Evolutionary conservation across 192 early-diverging fungal genomes (phyloP), one percentile per base, ranked within the genome.

Genomic region (Funneliformis mosseae): DNA sequence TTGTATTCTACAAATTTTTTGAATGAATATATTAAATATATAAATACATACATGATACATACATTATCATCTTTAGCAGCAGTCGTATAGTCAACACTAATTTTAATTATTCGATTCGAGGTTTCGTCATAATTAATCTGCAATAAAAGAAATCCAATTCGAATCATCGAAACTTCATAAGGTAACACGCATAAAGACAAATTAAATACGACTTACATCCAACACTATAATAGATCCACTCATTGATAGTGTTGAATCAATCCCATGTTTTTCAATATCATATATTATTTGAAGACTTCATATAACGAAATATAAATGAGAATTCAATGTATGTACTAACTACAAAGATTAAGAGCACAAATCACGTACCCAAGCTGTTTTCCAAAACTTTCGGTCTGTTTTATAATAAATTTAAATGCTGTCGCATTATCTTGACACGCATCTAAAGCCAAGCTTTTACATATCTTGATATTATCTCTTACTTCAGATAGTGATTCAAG

Each of bases 41-140:
- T 21, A 45, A 33, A 25, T 12, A 43, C 74, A n/a, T 25, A 59
- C 18, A 25, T 45, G 21, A 33, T 33, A 55, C 48, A 16, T 12
- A 46, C 46, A 71, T 11, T 12, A 14, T 77, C 45, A 39, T 78
- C 59, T 25, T 45, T 21, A 48, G n/a, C 18, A 25, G 46, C 59
- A 45, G 23, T 12, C 8, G 33, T 16, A 10, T 68, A 50, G 46
- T 18, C 9, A 46, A 66, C 23, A 28, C 9, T 23, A 3, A 67
- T 64, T 64, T 78, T 42, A 48, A 39, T 33, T 7, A 78, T 78
- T n/a, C 21, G 18, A 28, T 78, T 27, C 0, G 64, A 33, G 8
- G 14, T 67, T 67, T 64, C 43, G 66, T 78, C 63, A 62, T 67
- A 78, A 8, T 78, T 59, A 10, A 78, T 67, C 77, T 78, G 28